These are phyloP conservation scores for Phytophthora cactorum DNA, from an alignment of 352 stramenopile genomes.

Conservation along the genomic window DNA sequence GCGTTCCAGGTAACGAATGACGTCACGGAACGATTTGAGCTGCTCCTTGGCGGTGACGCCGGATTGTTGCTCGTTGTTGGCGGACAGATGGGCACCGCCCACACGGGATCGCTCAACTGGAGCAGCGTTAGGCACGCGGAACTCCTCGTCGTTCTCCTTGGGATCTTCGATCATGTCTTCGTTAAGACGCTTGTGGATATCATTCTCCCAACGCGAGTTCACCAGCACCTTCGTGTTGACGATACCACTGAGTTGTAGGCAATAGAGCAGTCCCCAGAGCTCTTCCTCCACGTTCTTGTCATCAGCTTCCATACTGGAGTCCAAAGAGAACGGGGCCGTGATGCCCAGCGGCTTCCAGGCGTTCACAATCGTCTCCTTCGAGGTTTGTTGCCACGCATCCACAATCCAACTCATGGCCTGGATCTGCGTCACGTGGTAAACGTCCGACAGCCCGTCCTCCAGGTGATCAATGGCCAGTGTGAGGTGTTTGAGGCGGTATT, in stretches of 20 bases:
- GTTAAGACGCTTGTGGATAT: conserved; percentile 90
- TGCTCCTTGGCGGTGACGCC: conserved; percentile 74
- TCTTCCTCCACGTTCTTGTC: conserved; percentile 91
- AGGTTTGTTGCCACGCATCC: conserved; percentile 82
- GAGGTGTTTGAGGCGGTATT: conserved; percentile 87
- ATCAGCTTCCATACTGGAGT: conserved; percentile 59
- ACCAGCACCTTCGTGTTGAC: conserved; percentile 90
- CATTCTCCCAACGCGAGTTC: conserved; percentile 90
- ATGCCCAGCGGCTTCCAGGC: conserved; percentile 82
- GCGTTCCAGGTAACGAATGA: conserved; percentile 87
- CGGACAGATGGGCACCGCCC: conserved; percentile 22
- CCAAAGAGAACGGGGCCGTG: conserved; percentile 67
- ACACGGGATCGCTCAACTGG: conserved; percentile 39
- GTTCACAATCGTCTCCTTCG: conserved; percentile 79
- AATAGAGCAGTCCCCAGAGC: conserved; percentile 87
- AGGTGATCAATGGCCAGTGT: conserved; percentile 85
- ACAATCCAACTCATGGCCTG: conserved; percentile 90
- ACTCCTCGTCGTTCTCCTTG: conserved; percentile 84
- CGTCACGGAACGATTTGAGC: conserved; percentile 85
- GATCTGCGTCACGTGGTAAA: conserved; percentile 86
- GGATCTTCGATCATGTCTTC: conserved; percentile 90
- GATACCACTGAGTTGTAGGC: conserved; percentile 80
- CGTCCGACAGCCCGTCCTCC: conserved; percentile 76
- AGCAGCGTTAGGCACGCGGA: conserved; percentile 67
- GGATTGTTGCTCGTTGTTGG: conserved; percentile 44